Conservation (phyloP, 805 yeast genomes). For the Myxozyma neglecta region DNA sequence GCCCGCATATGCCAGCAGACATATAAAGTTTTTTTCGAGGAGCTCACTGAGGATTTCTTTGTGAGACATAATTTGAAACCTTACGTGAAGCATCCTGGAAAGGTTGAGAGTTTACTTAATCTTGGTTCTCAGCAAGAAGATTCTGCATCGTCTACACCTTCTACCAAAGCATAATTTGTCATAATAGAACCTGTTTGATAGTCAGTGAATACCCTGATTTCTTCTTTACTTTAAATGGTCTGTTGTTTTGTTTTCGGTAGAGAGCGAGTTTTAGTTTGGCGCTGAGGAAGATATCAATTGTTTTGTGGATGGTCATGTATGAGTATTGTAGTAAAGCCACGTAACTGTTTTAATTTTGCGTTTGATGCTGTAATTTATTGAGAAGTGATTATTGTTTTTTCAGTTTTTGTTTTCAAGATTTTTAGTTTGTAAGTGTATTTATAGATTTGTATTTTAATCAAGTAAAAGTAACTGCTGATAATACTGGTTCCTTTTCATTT, state of each 20-base stretch:
- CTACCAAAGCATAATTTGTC: not conserved
- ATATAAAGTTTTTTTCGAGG: slow-evolving; percentile 78
- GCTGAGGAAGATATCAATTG: slow-evolving; percentile 1
- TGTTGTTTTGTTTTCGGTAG: not conserved
- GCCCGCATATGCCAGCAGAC: slow-evolving; percentile 78
- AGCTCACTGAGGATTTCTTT: slow-evolving; percentile 75
- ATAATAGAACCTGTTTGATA: not conserved
- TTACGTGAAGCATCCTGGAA: slow-evolving; percentile 16
- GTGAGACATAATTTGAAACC: slow-evolving; percentile 46
- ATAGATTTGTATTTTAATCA: not conserved
- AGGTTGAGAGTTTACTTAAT: slow-evolving; percentile 11
- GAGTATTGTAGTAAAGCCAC: not conserved
- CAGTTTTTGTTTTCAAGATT: not conserved
- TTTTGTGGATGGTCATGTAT: not conserved
- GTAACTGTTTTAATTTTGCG: not conserved
- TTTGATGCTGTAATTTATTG: not conserved
- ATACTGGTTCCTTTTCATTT: not conserved
- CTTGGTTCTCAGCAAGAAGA: not conserved
- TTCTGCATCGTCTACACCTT: not conserved
- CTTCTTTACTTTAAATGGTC: not conserved
- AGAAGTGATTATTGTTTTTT: not conserved
- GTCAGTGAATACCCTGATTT: not conserved
- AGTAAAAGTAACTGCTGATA: not conserved
- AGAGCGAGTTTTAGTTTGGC: not conserved
- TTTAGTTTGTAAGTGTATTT: slow-evolving; percentile 1